phyloP scores from a whole-genome alignment of 805 yeast species.

The Lachancea thermotolerans region DNA sequence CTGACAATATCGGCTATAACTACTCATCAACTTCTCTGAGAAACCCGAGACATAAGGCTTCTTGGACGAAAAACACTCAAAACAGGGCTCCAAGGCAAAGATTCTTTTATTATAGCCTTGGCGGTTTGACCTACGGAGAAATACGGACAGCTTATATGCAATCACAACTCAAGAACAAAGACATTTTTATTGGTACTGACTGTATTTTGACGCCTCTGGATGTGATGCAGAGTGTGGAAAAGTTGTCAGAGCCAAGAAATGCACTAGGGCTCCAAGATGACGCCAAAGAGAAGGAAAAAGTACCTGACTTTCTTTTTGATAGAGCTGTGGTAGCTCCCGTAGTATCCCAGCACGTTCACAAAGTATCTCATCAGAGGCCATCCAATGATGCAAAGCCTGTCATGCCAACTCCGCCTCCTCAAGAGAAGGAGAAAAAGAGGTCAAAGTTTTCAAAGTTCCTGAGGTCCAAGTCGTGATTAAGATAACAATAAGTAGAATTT shows the following conservation, averaged over 20 bases:
- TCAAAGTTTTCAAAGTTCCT: slow-evolving; percentile 43
- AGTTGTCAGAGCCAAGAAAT: slow-evolving; percentile 32
- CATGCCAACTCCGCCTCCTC: slow-evolving; percentile 11
- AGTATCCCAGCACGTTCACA: slow-evolving; percentile 10
- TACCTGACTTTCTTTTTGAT: slow-evolving; percentile 41
- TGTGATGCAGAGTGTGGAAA: slow-evolving; percentile 35
- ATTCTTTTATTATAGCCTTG: slow-evolving; percentile 74
- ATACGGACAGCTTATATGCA: slow-evolving; percentile 68
- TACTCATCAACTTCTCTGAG: slow-evolving; percentile 48
- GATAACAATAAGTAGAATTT: no score
- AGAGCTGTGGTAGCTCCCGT: slow-evolving; percentile 6
- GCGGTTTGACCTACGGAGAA: slow-evolving; percentile 85
- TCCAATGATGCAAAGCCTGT: slow-evolving; percentile 16
- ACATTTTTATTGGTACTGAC: slow-evolving; percentile 77
- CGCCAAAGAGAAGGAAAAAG: slow-evolving; percentile 26
- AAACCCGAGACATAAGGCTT: slow-evolving; percentile 65
- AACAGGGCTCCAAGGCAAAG: slow-evolving; percentile 50
- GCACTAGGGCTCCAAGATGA: slow-evolving; percentile 40
- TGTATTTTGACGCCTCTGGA: slow-evolving; percentile 51
- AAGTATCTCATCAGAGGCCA: slow-evolving; percentile 9
- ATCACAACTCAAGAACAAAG: slow-evolving; percentile 54
- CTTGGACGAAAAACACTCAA: slow-evolving; percentile 55
- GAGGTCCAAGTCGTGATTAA: slow-evolving; percentile 20
- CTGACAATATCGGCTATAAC: slow-evolving; percentile 28
- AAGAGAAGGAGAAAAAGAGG: slow-evolving; percentile 39